A percentile compares a stretch with the other conserved stretches of the same genome.
Evolutionary conservation across 306 rosid genomes (phyloP).

Genomic region (Begonia masoniana): DNA sequence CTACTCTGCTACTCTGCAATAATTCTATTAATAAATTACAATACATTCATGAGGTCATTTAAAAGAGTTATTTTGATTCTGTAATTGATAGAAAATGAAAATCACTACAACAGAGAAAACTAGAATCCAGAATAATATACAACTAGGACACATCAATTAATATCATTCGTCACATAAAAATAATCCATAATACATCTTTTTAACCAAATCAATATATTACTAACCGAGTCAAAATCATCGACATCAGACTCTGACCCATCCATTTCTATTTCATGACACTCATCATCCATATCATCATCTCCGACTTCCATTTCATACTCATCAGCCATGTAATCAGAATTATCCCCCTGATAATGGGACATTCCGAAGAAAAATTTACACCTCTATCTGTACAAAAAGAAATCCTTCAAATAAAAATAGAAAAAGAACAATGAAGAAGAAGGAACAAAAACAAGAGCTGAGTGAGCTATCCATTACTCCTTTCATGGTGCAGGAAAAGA

Average conservation of each 20-base stretch:
- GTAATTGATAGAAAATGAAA: background rate
- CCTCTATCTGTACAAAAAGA: background rate
- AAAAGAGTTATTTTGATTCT: background rate
- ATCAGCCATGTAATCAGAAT: conserved; percentile 43
- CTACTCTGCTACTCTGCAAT: conserved; percentile 32
- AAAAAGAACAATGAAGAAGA: too few relatives aligned
- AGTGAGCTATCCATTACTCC: too few relatives aligned
- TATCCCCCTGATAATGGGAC: conserved; percentile 39
- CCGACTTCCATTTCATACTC: conserved; percentile 67
- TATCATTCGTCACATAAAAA: too few relatives aligned
- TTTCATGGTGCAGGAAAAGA: too few relatives aligned
- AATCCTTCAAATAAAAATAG: background rate
- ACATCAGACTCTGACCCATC: conserved; percentile 49
- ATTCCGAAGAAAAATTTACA: conserved; percentile 5
- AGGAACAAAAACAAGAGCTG: too few relatives aligned
- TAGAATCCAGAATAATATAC: background rate
- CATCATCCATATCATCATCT: conserved; percentile 48
- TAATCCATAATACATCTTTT: background rate
- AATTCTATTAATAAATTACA: background rate
- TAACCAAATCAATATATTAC: conserved; percentile 12
- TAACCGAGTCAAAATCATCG: conserved; percentile 55
- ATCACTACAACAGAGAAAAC: background rate
- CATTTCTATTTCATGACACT: conserved; percentile 37
- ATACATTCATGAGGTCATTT: conserved; percentile 1
- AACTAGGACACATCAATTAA: background rate